phyloP scores from a whole-genome alignment of 495 filamentous ascomycete genomes.

The Lasiosphaeris hirsuta region DNA sequence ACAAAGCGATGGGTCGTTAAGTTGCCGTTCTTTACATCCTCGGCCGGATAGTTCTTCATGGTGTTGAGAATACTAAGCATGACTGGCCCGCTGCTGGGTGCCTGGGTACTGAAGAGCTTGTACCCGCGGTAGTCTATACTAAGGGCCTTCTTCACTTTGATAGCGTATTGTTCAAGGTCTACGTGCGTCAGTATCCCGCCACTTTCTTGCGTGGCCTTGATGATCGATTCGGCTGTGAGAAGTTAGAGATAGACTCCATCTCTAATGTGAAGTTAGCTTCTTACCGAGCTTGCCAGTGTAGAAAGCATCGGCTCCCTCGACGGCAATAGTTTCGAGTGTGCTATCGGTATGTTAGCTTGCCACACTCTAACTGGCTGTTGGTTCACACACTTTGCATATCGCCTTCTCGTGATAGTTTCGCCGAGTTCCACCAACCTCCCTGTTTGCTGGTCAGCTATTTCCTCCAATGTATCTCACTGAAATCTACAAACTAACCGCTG shows the following conservation, averaged over 20 bases:
- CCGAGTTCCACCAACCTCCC: slow-evolving; percentile 58
- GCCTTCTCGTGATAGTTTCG: slow-evolving; percentile 71
- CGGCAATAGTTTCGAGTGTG: slow-evolving; percentile 71
- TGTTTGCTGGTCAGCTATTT: slow-evolving; percentile 10
- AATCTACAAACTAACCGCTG: slow-evolving; percentile 43
- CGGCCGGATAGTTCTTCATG: slow-evolving; percentile 63
- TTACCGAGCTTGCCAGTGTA: slow-evolving; percentile 61
- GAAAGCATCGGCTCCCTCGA: slow-evolving; percentile 66
- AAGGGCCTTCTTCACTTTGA: slow-evolving; percentile 57
- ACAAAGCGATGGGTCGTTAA: slow-evolving; percentile 73
- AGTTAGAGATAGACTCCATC: slow-evolving; percentile 6
- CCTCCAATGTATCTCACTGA: background rate
- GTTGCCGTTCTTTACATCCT: slow-evolving; percentile 27
- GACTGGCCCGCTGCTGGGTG: slow-evolving; percentile 72
- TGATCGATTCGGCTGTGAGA: slow-evolving; percentile 64
- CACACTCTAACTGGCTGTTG: background rate
- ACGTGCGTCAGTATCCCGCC: slow-evolving; percentile 82
- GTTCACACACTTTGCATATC: slow-evolving; percentile 61
- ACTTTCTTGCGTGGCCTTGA: slow-evolving; percentile 56
- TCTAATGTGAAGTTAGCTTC: background rate
- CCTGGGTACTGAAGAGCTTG: slow-evolving; percentile 62
- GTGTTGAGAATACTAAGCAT: slow-evolving; percentile 72
- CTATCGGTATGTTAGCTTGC: slow-evolving; percentile 19
- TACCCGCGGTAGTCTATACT: slow-evolving; percentile 69
- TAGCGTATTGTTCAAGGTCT: slow-evolving; percentile 68